Base-by-base conservation (phyloP, 257 asterid genomes). In the Galeopsis tetrahit region DNA sequence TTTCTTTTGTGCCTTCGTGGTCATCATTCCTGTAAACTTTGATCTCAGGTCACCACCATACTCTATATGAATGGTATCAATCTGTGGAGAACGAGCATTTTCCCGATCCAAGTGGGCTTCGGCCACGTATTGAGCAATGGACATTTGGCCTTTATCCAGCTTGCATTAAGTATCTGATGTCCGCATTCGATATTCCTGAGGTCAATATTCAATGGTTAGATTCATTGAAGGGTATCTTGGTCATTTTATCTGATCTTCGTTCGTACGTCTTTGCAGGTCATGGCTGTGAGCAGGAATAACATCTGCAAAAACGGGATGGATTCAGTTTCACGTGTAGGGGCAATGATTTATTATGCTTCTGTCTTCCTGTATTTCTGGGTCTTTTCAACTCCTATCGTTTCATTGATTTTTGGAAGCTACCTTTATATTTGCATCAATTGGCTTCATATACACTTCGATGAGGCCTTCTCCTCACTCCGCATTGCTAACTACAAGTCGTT, bases 361-460 rank as follows among this genome's bases (percentile, higher is more conserved):
- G 92, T 95, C 73, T 95, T 95, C 79, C 99, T 95, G 63, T 95
- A 95, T 70, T 95, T 84, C 82, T 95, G 99, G 99, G 99, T 95
- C 71, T 87, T 94, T 79, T 89, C 99, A 13, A 94, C 99, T 63
- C 99, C 99, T 0, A 90, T 95, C 10, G 99, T 95, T 53, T 95
- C 99, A 13, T 76, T 95, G 82, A 79, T 95, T 55, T 92, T 95
- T 3, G 99, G 99, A 66, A 92, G 99, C 91, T 95, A 95, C 81
- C 96, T 95, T 42, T 95, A 95, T 48, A 52, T 92, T 75, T 95
- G 97, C 87, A 95, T 95, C 59, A 95, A 95, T 46, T 95, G 99
- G 99, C 91, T 95, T 72, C 99, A 95, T 82, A 39, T 95, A 60
- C 99, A 95, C 83, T 95, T 95, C 17, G 99, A 95, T 10, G 99